These are phyloP conservation scores for Suillus weaverae DNA, from an alignment of 768 basidiomycete genomes.

Conservation along the genomic window DNA sequence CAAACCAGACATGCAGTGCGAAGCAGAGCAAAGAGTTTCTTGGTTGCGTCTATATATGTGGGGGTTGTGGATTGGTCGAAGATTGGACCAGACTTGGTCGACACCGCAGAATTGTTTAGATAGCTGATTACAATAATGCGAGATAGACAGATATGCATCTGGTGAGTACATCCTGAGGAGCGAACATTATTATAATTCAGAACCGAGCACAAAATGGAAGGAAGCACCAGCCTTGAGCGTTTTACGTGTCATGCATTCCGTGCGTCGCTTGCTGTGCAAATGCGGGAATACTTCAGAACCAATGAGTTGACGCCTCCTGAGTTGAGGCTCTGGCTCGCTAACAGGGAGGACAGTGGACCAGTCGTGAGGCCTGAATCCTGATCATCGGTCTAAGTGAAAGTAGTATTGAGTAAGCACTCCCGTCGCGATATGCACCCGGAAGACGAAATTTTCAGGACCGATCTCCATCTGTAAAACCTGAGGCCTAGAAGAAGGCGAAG, in stretches of 20 bases:
- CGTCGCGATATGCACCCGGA: too few species aligned
- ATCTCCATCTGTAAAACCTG: too few species aligned
- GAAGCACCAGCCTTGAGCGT: background rate
- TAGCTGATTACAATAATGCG: background rate
- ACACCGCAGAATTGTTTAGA: background rate
- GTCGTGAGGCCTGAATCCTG: background rate
- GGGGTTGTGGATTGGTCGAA: background rate
- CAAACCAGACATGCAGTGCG: background rate
- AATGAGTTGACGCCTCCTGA: background rate
- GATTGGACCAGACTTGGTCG: background rate
- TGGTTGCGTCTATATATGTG: background rate
- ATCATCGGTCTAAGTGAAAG: too few species aligned
- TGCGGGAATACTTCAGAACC: background rate
- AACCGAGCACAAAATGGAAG: background rate
- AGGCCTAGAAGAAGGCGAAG: too few species aligned
- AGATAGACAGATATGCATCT: background rate
- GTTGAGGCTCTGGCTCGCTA: background rate
- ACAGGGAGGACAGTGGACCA: background rate
- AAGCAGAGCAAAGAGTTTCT: background rate
- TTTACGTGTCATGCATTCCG: background rate
- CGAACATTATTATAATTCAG: too few species aligned
- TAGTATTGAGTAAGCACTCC: too few species aligned
- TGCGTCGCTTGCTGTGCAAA: background rate
- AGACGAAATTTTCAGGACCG: too few species aligned
- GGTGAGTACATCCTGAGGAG: background rate